phyloP scores from a whole-genome alignment of 768 basidiomycete species.

The Pholiota molesta region DNA sequence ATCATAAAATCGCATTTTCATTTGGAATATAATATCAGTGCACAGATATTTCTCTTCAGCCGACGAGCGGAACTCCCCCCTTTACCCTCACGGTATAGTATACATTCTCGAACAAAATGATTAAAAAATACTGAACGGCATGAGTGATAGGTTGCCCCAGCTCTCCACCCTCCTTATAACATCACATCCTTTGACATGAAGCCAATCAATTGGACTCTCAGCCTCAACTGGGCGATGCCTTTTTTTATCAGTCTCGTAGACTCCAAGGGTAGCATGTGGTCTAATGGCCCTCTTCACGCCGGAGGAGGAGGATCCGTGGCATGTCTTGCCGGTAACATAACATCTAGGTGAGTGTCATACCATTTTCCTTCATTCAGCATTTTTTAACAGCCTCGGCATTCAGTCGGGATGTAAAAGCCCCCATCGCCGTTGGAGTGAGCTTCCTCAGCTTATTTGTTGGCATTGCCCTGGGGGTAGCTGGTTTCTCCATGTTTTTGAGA shows the following conservation, averaged over 20 bases:
- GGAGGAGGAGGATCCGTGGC: slow-evolving; percentile 47
- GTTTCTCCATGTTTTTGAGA: background rate
- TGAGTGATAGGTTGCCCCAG: slow-evolving; percentile 54
- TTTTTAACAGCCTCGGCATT: background rate
- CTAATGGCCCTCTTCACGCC: slow-evolving; percentile 60
- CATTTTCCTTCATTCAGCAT: background rate
- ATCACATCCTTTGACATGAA: slow-evolving; percentile 45
- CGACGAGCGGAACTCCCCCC: slow-evolving; percentile 61
- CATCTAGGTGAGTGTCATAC: slow-evolving; percentile 20
- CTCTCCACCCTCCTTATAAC: slow-evolving; percentile 63
- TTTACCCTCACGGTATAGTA: slow-evolving; percentile 56
- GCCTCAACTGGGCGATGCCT: slow-evolving; percentile 50
- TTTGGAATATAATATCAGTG: slow-evolving; percentile 40
- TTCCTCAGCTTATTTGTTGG: slow-evolving; percentile 10
- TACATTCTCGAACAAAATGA: too few relatives aligned
- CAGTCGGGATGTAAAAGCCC: slow-evolving; percentile 3
- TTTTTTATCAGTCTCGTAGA: slow-evolving; percentile 63
- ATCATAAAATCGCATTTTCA: background rate
- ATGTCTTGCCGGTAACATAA: slow-evolving; percentile 40
- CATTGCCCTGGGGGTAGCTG: background rate
- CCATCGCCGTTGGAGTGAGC: slow-evolving; percentile 6
- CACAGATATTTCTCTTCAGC: slow-evolving; percentile 54
- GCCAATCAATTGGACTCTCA: slow-evolving; percentile 62
- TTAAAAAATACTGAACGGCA: background rate
- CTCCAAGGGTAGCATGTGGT: slow-evolving; percentile 52